Evolutionary conservation across 2,329 filamentous ascomycete species (phyloP), one percentile per base, ranked within the genome.

Genomic region (Aspergillus sp.): DNA sequence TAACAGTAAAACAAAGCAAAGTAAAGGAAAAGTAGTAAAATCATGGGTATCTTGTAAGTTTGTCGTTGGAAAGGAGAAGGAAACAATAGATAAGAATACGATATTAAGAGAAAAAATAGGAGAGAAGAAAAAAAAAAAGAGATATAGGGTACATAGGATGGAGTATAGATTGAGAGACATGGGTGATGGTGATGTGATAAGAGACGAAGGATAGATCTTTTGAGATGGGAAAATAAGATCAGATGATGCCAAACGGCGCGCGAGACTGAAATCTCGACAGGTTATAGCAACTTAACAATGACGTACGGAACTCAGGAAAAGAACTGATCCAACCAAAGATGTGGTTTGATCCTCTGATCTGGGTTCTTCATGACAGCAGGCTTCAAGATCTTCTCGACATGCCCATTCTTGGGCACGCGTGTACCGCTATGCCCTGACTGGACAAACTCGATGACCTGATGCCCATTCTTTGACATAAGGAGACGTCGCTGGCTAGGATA

Each of bases 381-480:
- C 43, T 74, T 71, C 6, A 81, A 56, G 31, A 77, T 64, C 34
- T 68, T 73, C 60, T 80, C 77, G 15, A 81, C 79, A 11, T 75
- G 60, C 4, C 80, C 79, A 30, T 72, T 74, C n/a, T 74, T 67
- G 8, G 78, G 79, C 1, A 81, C 67, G 19, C 80, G 72, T 11
- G 69, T 66, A 30, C 77, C 79, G 68, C 74, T 75, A 4, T 68
- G 62, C 5, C 76, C 76, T 9, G 71, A 74, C 5, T 78, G 71
- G 3, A 77, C 73, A 60, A 79, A 77, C 5, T 79, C 76, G 30
- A 82, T 63, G 9, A 80, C 77, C 13, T 71, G 73, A 65, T 81
- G 78, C 1, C 80, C 80, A 41, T 81, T 76, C 13, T 76, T 72
- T 1, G 80, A 77, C 76, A 81, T 80, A 19, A 74, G 76, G 2